phyloP scores from a whole-genome alignment of 208 protist genomes.

The Leishmania gerbilli region DNA sequence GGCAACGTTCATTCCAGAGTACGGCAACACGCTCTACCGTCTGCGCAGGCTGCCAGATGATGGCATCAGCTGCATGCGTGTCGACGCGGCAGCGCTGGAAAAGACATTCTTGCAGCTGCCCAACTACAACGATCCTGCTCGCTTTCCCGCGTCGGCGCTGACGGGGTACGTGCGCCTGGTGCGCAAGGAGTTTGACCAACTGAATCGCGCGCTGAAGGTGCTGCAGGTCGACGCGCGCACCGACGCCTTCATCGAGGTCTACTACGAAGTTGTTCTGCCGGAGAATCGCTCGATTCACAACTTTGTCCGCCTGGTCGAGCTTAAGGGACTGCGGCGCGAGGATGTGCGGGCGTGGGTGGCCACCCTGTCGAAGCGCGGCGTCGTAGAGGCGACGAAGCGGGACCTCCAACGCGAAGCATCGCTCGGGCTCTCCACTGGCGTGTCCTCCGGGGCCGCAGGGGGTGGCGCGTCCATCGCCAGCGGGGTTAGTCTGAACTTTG shows the following conservation, averaged over 20 bases:
- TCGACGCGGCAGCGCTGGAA: conserved; percentile 80
- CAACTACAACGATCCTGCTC: conserved; percentile 86
- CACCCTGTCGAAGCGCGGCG: conserved; percentile 76
- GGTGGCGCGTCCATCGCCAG: not conserved
- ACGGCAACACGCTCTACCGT: conserved; percentile 73
- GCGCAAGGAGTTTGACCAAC: conserved; percentile 75
- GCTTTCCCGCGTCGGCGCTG: conserved; percentile 52
- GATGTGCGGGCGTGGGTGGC: conserved; percentile 81
- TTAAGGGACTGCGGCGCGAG: conserved; percentile 81
- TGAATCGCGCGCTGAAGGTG: conserved; percentile 87
- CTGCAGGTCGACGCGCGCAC: conserved; percentile 76
- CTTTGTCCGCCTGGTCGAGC: conserved; percentile 85
- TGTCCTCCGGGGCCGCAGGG: conserved; percentile 8
- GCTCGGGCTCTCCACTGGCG: conserved; percentile 42
- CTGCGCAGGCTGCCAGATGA: conserved; percentile 59
- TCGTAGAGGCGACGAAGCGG: conserved; percentile 87
- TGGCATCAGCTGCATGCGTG: conserved; percentile 64
- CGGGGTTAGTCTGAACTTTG: conserved; percentile 48
- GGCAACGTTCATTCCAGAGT: conserved; percentile 64
- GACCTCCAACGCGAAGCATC: conserved; percentile 52
- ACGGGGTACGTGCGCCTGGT: conserved; percentile 80
- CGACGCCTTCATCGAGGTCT: conserved; percentile 82
- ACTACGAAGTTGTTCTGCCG: conserved; percentile 79
- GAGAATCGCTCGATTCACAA: conserved; percentile 89
- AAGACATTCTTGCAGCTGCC: conserved; percentile 81